These are phyloP conservation scores for Colletotrichum destructivum DNA, from an alignment of 2,329 filamentous ascomycete species.

Conservation along the genomic window DNA sequence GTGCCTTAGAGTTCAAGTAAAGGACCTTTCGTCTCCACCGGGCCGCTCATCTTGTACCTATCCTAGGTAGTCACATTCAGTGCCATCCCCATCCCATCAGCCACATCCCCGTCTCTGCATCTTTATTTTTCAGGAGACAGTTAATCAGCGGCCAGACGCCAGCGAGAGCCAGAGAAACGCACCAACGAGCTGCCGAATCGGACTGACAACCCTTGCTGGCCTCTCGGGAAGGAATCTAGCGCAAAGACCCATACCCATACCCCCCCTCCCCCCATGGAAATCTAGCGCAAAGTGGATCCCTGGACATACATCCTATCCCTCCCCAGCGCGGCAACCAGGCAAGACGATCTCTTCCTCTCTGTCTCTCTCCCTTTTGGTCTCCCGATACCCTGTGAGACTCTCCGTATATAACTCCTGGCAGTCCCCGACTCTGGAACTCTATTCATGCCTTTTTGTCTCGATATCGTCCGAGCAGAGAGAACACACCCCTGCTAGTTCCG, in stretches of 20 bases:
- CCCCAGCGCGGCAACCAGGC: background rate
- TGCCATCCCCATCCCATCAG: background rate
- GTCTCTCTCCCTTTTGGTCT: no score
- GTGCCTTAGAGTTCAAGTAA: constrained; percentile 8
- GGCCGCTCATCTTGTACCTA: no score
- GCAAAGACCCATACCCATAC: background rate
- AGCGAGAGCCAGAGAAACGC: background rate
- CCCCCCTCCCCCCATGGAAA: constrained; percentile 21
- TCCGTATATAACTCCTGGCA: constrained; percentile 20
- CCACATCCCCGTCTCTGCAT: constrained; percentile 15
- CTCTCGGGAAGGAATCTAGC: constrained; percentile 31
- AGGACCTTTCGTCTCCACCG: background rate
- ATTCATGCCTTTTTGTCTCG: constrained; percentile 9
- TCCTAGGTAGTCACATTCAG: no score
- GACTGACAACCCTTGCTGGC: constrained; percentile 20
- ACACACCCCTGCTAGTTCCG: constrained; percentile 3
- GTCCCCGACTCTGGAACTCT: background rate
- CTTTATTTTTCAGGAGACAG: background rate
- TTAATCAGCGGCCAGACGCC: background rate
- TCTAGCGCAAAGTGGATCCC: constrained; percentile 30
- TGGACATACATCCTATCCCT: background rate
- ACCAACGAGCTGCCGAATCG: constrained; percentile 6
- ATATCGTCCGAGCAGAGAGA: background rate
- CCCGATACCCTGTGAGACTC: constrained; percentile 13
- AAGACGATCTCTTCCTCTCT: constrained; percentile 6